Percentiles rank a stretch among this genome's conserved stretches.
Evolutionary conservation across 306 rosid genomes (phyloP).

Genomic region (Lathyrus aphaca): DNA sequence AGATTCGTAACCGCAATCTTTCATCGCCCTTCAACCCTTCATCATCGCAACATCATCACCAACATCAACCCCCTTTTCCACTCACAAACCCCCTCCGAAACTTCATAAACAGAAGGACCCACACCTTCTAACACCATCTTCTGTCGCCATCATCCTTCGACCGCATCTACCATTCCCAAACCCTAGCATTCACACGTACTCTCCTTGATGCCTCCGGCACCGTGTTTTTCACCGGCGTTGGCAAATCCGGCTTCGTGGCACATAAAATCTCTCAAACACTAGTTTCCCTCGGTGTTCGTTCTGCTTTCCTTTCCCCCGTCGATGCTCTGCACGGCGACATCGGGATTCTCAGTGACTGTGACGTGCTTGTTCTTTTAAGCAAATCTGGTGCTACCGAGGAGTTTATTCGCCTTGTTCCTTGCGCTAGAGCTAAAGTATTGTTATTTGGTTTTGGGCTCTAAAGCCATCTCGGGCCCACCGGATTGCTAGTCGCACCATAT

Average conservation of each 20-base stretch:
- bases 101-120: no score
- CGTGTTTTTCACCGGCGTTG: conserved; percentile 90
- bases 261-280: conserved; percentile 95
- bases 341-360: conserved; percentile 63
- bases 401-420: conserved; percentile 84
- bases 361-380: conserved; percentile 80
- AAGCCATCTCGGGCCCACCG: no score
- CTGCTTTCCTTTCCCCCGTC: conserved; percentile 81
- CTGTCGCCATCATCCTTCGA: no score
- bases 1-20: no score
- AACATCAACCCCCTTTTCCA: no score
- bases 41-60: no score
- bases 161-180: conserved; percentile 77
- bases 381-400: conserved; percentile 93
- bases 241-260: conserved; percentile 97
- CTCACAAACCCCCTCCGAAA: no score
- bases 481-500: no score
- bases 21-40: no score
- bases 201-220: conserved; percentile 80
- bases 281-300: conserved; percentile 84
- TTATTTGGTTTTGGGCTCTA: no score
- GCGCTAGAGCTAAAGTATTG: conserved; percentile 84
- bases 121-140: no score
- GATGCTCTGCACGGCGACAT: conserved; percentile 99
- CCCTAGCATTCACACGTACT: conserved; percentile 73